Percentiles rank a stretch among this genome's conserved stretches.
Evolutionary conservation across 1,139 yeast genomes (phyloP).

Genomic region (Wickerhamomyces sp.): DNA sequence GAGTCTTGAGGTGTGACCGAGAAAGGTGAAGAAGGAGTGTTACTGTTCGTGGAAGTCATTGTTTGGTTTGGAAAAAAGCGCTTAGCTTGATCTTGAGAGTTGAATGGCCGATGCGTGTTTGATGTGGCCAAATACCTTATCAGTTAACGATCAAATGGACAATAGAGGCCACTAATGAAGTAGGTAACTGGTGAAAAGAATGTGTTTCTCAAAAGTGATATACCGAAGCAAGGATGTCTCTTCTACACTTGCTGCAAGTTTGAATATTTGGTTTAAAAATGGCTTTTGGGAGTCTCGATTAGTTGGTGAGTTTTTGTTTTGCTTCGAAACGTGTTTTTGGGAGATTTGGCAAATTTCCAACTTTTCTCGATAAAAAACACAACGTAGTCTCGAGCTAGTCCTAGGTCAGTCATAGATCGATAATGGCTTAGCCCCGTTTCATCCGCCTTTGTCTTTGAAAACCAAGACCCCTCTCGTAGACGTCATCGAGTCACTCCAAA

Average conservation of each 20-base stretch:
- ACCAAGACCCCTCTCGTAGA: no score
- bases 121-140: background rate
- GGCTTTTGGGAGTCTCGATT: background rate
- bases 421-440: no score
- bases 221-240: no score
- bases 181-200: no score
- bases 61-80: background rate
- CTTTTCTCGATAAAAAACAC: background rate
- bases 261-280: background rate
- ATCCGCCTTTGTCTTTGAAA: no score
- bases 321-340: constrained; percentile 1
- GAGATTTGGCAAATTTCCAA: background rate
- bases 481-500: no score
- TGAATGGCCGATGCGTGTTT: background rate
- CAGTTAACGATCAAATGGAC: background rate
- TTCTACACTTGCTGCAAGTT: no score
- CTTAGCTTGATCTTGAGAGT: background rate
- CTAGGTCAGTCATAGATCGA: no score
- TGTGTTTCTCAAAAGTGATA: no score
- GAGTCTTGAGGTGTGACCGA: constrained; percentile 17
- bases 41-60: constrained; percentile 16
- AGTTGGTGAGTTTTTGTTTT: background rate
- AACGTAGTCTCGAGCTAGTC: no score
- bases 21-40: constrained; percentile 22
- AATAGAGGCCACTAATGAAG: no score